Percentiles rank a stretch among this genome's conserved stretches.
Conservation (phyloP, 352 stramenopile species). For the Halophytophthora polymorphica region DNA sequence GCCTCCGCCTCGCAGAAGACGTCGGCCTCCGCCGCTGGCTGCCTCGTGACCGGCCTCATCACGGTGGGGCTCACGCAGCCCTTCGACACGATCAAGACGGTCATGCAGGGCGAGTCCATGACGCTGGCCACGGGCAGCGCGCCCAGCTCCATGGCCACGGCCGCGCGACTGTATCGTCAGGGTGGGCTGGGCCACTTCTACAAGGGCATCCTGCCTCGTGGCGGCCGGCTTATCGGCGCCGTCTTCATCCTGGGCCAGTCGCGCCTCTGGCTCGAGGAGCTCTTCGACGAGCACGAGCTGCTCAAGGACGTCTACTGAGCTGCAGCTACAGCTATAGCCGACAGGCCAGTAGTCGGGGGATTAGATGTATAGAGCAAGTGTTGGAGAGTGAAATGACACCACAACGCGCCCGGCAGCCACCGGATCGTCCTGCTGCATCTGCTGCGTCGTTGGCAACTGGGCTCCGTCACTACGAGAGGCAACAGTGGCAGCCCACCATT, state of each 20-base stretch:
- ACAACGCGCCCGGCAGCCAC: no score
- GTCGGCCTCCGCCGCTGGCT: constrained; percentile 61
- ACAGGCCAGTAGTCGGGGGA: neutral
- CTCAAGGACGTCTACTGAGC: constrained; percentile 29
- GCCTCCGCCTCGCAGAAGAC: constrained; percentile 61
- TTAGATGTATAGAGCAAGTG: neutral
- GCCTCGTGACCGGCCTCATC: constrained; percentile 63
- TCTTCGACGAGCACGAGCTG: constrained; percentile 63
- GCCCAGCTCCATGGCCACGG: constrained; percentile 39
- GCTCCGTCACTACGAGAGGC: constrained; percentile 28
- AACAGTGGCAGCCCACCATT: constrained; percentile 54
- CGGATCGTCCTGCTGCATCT: no score
- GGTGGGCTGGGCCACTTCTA: constrained; percentile 62
- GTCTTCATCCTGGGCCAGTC: constrained; percentile 82
- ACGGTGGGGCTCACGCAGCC: constrained; percentile 78
- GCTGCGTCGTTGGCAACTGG: constrained; percentile 7
- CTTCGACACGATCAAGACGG: constrained; percentile 82
- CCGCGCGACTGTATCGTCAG: constrained; percentile 42
- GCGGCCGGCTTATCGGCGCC: constrained; percentile 73
- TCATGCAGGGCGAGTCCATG: constrained; percentile 81
- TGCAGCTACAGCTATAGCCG: neutral
- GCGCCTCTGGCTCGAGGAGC: constrained; percentile 63
- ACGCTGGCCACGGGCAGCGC: constrained; percentile 30
- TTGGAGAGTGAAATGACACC: no score
- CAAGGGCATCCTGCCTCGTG: constrained; percentile 65